Base-by-base conservation (phyloP, 345 rosid species). In the Aurinia saxatilis region DNA sequence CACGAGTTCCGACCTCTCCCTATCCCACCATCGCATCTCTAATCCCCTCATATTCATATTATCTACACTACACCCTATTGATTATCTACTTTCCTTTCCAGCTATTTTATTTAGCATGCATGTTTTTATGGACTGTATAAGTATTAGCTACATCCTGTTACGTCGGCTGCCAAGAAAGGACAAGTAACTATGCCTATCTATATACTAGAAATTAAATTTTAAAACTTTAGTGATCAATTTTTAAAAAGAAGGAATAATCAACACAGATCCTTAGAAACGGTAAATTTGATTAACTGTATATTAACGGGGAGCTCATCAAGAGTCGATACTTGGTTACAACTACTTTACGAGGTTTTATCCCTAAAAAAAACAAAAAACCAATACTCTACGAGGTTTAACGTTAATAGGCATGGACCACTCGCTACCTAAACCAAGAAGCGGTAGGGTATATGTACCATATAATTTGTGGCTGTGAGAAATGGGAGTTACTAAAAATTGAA, bases 1-100 rank as follows among this genome's bases (percentile, higher is more conserved):
- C 82, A 76, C 65, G 81, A 72, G 11, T 80, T 82, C 56, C 73
- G 64, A 11, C 84, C 87, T 41, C 58, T 77, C 21, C 19, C 25
- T 23, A 18, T 65, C 33, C 55, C 70, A 21, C 27, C 49, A 37
- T 50, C 41, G 39, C 17, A 27, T 23, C 31, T 40, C 44, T 40
- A 33, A 67, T 17, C 51, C 7, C 25, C 44, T 14, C 13, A 56
- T 12, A 52, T 52, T 11, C 8, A 12, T 30, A 12, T 31, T n/a
- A 19, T 23, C 6, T 21, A 34, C 8, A n/a, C n/a, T n/a, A n/a
- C 21, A 0, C n/a, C 17, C 18, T 18, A 17, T 30, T 10, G 23
- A 29, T 12, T 40, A 18, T 14, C 18, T n/a, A n/a, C n/a, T n/a
- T 29, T 63, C 34, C 19, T 10, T 46, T 60, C 44, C 42, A 13